Base-by-base conservation (phyloP, 768 basidiomycete species). In the Leccinum arenicola region DNA sequence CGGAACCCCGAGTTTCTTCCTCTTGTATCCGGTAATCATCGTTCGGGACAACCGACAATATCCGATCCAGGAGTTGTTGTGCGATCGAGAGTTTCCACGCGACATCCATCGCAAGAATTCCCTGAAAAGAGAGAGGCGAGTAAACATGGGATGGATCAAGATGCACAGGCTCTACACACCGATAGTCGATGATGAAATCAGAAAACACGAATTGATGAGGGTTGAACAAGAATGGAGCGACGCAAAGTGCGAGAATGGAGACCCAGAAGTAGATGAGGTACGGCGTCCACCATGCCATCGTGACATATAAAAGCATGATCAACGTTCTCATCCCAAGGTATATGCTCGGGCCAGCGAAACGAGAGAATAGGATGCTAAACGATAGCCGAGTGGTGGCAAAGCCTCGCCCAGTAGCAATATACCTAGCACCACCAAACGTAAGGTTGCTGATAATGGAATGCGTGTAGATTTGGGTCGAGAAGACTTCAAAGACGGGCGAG, bases 61-160 rank as follows among this genome's bases (percentile, higher is more conserved):
- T 0, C 97, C 96, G 64, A 98, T 96, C 97, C 97, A 99, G 5
- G 96, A 97, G 74, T 98, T 99, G 67, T 84, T 91, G 74, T 99
- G 97, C 21, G 94, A 93, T 33, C 95, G 84, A 40, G 97, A 98
- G 78, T 99, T 99, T 55, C 97, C 97, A 54, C 97, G 86, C 35
- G 88, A 95, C 95, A 99, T 98, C 97, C 97, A 99, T 62, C 97
- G 85, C 64, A 99, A 77, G 78, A 95, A 98, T 77, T 98, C 96
- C 66, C 96, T 93, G 70, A 68, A 75, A 55, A 49, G 3, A 9
- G 23, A 27, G 35, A 56, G 12, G 21, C 14, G 38, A 29, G 38
- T 17, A 15, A 40, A 40, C 17, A 43, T 43, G n/a, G 10, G 35
- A 23, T 17, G 4, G 3, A 3, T 11, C 2, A 0, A 35, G 23